Conservation (phyloP, 495 filamentous ascomycete genomes). For the Penicillium taxi region DNA sequence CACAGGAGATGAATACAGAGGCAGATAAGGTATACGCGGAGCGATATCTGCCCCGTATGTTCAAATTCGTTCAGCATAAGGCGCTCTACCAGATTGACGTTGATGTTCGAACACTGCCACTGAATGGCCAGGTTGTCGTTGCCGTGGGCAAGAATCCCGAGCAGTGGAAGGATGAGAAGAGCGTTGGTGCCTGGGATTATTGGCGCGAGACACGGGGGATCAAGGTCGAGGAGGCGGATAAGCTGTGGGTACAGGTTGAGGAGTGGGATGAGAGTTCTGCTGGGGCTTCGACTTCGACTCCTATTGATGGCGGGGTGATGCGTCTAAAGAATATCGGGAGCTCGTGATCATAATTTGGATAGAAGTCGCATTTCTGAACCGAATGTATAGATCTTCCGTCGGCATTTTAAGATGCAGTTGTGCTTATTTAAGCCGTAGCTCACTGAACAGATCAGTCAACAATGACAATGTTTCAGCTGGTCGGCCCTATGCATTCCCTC, state of each 20-base stretch:
- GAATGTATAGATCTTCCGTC: too few relatives aligned
- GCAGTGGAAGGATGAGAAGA: not conserved
- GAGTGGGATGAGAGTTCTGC: slow-evolving; percentile 1
- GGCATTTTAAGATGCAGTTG: too few relatives aligned
- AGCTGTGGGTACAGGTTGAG: slow-evolving; percentile 3
- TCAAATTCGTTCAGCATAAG: slow-evolving; percentile 7
- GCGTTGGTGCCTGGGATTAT: slow-evolving; percentile 6
- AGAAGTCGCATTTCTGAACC: too few relatives aligned
- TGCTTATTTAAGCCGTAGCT: slow-evolving; percentile 6
- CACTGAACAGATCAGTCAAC: slow-evolving; percentile 21
- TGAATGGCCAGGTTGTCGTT: not conserved
- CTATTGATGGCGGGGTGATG: not conserved
- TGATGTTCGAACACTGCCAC: slow-evolving; percentile 1
- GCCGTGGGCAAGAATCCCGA: slow-evolving; percentile 1
- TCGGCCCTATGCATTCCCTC: slow-evolving; percentile 12
- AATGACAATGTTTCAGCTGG: slow-evolving; percentile 17
- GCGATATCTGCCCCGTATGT: slow-evolving; percentile 4
- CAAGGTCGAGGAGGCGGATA: not conserved
- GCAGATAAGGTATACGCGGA: slow-evolving; percentile 7
- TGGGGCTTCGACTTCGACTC: not conserved
- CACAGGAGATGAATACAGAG: slow-evolving; percentile 9
- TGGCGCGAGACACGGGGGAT: slow-evolving; percentile 1
- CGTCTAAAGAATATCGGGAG: not conserved
- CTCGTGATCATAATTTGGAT: not conserved
- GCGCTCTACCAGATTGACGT: slow-evolving; percentile 6